Percentiles rank a stretch among this genome's conserved stretches.
These are phyloP conservation scores for Amanita rimosa DNA, from an alignment of 768 basidiomycete species.

Conservation along the genomic window DNA sequence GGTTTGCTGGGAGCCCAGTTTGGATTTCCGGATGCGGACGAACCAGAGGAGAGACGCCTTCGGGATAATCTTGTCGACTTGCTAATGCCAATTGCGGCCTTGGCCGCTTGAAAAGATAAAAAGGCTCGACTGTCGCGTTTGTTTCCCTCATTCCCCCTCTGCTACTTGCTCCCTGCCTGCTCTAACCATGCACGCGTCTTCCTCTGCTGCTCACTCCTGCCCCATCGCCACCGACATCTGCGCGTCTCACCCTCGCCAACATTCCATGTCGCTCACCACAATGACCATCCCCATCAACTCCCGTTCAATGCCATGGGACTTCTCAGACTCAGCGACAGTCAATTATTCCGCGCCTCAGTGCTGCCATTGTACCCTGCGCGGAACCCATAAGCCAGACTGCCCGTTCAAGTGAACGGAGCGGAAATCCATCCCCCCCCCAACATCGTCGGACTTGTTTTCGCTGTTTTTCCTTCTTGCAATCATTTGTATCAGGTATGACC, in stretches of 20 bases:
- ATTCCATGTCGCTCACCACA: not conserved
- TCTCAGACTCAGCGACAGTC: conserved; percentile 18
- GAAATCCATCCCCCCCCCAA: no score
- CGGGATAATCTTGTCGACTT: conserved; percentile 6
- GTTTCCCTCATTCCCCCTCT: conserved; percentile 12
- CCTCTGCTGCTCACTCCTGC: conserved; percentile 10
- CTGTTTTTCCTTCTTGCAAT: conserved; percentile 5
- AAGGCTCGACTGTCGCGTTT: conserved; percentile 17
- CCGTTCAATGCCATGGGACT: conserved; percentile 11
- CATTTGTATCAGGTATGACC: conserved; percentile 7
- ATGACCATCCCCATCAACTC: conserved; percentile 4
- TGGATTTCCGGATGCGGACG: not conserved
- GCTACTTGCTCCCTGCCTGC: not conserved
- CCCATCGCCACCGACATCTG: conserved; percentile 8
- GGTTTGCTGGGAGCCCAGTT: no score
- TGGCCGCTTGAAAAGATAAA: conserved; percentile 17
- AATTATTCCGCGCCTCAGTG: conserved; percentile 62
- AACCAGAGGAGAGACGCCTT: conserved; percentile 6
- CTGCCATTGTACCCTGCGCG: conserved; percentile 70
- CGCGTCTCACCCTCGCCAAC: conserved; percentile 7
- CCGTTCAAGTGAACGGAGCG: conserved; percentile 40
- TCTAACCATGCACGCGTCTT: conserved; percentile 5
- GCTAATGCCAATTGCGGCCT: conserved; percentile 4
- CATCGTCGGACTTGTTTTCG: conserved; percentile 6
- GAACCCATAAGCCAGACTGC: conserved; percentile 46